Evolutionary conservation across 805 yeast species (phyloP).

Genomic region (Kluyveromyces siamensis): DNA sequence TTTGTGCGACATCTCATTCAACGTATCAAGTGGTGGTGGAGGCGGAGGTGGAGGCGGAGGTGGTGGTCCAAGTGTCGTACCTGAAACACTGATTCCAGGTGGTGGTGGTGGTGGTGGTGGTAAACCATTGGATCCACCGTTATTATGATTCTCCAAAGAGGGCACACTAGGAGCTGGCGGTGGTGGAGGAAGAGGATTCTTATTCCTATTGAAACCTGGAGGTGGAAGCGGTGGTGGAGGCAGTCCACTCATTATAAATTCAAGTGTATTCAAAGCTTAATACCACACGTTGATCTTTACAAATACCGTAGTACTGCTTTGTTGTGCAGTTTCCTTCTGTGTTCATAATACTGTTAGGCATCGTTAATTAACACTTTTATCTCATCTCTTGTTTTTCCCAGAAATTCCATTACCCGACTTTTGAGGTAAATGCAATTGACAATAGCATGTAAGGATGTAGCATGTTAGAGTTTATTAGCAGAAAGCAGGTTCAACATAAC

Average conservation of each 20-base stretch:
- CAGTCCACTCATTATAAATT: constrained; percentile 6
- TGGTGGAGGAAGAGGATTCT: constrained; percentile 14
- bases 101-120: constrained; percentile 5
- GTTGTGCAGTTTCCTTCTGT: too few species aligned
- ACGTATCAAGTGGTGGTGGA: constrained; percentile 15
- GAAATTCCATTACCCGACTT: neutral
- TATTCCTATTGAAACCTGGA: constrained; percentile 6
- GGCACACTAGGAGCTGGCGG: constrained; percentile 17
- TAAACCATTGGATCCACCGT: neutral
- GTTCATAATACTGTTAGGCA: neutral
- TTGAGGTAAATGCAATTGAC: too few species aligned
- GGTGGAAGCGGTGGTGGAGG: constrained; percentile 28
- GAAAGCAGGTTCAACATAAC: too few species aligned
- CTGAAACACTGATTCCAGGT: constrained; percentile 5
- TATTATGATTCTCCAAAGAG: neutral
- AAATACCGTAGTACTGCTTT: too few species aligned
- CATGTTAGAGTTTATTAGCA: too few species aligned
- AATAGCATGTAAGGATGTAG: too few species aligned
- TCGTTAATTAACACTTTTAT: neutral
- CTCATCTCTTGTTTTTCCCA: neutral
- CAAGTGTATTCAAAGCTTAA: neutral
- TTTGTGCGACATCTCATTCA: neutral
- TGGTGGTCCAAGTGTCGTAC: neutral
- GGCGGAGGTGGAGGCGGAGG: constrained; percentile 28
- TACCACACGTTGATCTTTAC: neutral